Conservation (phyloP, 345 rosid genomes). For the Dovyalis caffra region DNA sequence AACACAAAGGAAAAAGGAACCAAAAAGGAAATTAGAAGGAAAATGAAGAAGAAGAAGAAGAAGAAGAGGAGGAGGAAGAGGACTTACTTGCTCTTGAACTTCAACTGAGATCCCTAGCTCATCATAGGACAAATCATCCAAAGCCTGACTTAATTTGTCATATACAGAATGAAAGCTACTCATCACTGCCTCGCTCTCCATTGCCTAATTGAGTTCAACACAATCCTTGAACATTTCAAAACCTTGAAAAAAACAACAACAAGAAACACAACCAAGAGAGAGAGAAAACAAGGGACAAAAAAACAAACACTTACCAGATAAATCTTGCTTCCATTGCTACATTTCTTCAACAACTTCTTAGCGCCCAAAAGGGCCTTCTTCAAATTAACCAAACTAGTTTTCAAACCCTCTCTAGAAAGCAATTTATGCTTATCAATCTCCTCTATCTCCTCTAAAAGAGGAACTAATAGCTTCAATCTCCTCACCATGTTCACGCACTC, state of each 20-base stretch:
- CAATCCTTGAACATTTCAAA: not conserved
- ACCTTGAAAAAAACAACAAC: not conserved
- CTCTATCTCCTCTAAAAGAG: constrained; percentile 51
- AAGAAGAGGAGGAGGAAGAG: not conserved
- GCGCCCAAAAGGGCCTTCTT: constrained; percentile 44
- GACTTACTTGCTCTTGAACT: constrained; percentile 57
- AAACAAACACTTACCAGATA: constrained; percentile 37
- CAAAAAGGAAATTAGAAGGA: no score
- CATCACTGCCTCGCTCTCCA: constrained; percentile 65
- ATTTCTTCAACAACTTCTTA: constrained; percentile 51
- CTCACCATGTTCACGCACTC: constrained; percentile 58
- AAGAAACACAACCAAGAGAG: not conserved
- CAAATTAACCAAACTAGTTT: constrained; percentile 32
- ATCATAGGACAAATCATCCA: constrained; percentile 46
- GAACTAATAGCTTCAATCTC: constrained; percentile 56
- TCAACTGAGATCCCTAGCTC: constrained; percentile 53
- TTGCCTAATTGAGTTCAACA: constrained; percentile 34
- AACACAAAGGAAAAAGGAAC: not conserved
- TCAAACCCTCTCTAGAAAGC: constrained; percentile 14
- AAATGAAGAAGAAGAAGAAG: not conserved
- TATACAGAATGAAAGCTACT: constrained; percentile 48
- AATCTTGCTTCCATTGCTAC: constrained; percentile 61
- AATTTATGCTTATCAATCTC: constrained; percentile 25
- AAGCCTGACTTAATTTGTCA: constrained; percentile 44
- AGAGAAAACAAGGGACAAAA: not conserved